Evolutionary conservation across 1,284 basidiomycete genomes (phyloP).

Genomic region (Fomitopsis betulina): DNA sequence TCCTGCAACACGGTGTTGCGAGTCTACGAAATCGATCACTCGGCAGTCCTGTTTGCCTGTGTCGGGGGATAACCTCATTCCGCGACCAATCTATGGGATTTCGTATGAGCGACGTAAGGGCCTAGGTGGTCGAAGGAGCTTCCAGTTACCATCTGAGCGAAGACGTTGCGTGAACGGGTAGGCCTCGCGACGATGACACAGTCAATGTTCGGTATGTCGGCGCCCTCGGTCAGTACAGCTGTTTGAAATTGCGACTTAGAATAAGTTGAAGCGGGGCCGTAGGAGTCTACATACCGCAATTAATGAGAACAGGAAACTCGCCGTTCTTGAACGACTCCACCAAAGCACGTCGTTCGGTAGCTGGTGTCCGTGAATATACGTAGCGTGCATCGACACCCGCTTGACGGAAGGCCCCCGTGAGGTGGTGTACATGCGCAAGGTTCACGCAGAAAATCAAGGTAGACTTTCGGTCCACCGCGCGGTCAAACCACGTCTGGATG

Average conservation of each 20-base stretch:
- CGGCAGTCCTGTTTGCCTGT: slow-evolving; percentile 86
- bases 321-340: slow-evolving; percentile 70
- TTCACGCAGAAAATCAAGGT: slow-evolving; percentile 92
- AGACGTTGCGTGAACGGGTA: slow-evolving; percentile 85
- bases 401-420: slow-evolving; percentile 71
- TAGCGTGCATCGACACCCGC: slow-evolving; percentile 87
- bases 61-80: slow-evolving; percentile 79
- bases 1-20: slow-evolving; percentile 61
- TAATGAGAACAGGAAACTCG: slow-evolving; percentile 83
- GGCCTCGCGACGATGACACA: slow-evolving; percentile 86
- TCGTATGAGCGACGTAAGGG: background rate
- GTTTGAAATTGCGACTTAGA: background rate
- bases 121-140: background rate
- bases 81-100: slow-evolving; percentile 77
- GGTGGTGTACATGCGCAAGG: slow-evolving; percentile 74
- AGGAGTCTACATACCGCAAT: slow-evolving; percentile 61
- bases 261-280: background rate
- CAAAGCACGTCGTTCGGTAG: slow-evolving; percentile 58
- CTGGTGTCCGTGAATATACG: slow-evolving; percentile 71
- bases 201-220: slow-evolving; percentile 91
- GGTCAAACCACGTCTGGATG: slow-evolving; percentile 79
- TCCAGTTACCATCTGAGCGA: slow-evolving; percentile 81
- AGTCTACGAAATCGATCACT: slow-evolving; percentile 92
- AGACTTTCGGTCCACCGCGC: slow-evolving; percentile 71
- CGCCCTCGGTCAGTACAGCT: slow-evolving; percentile 91